These are phyloP conservation scores for Talaromyces pinophilus DNA, from an alignment of 2,329 filamentous ascomycete genomes.

Conservation along the genomic window DNA sequence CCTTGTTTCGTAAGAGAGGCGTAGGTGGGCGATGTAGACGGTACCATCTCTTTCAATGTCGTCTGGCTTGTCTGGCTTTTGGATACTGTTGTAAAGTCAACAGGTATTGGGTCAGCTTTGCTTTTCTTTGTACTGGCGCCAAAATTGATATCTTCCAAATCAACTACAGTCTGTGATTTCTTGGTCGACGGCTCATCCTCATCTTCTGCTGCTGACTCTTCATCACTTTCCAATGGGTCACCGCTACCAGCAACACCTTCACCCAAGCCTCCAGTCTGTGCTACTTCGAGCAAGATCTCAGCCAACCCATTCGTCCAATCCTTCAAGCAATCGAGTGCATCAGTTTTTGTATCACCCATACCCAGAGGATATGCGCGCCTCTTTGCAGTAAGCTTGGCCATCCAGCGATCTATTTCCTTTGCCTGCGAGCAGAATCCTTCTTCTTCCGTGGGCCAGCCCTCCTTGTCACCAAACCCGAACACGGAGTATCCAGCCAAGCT, in stretches of 20 bases:
- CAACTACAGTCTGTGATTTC: conserved; percentile 59
- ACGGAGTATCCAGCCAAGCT: conserved; percentile 82
- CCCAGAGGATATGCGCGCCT: conserved; percentile 89
- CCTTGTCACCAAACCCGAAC: conserved; percentile 88
- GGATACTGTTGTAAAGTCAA: conserved; percentile 71
- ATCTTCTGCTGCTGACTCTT: conserved; percentile 61
- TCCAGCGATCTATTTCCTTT: conserved; percentile 87
- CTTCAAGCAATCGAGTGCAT: conserved; percentile 64
- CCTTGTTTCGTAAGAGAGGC: conserved; percentile 91
- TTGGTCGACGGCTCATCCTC: conserved; percentile 48
- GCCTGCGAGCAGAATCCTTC: conserved; percentile 94
- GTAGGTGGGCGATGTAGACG: conserved; percentile 84
- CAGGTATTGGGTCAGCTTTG: conserved; percentile 58
- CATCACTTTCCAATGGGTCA: conserved; percentile 80
- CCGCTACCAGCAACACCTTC: conserved; percentile 76
- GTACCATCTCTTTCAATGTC: conserved; percentile 86
- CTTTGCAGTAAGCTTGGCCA: conserved; percentile 86
- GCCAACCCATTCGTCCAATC: conserved; percentile 79
- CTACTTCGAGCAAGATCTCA: conserved; percentile 66
- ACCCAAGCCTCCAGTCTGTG: conserved; percentile 55
- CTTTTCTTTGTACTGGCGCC: conserved; percentile 7
- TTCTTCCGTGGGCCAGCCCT: conserved; percentile 87
- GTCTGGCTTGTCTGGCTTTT: conserved; percentile 40
- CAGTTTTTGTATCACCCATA: conserved; percentile 80
- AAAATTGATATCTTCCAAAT: conserved; percentile 77